A percentile compares a stretch with the other conserved stretches of the same genome.
Conservation (phyloP, 208 protist genomes). For the Crithidia fasciculata region DNA sequence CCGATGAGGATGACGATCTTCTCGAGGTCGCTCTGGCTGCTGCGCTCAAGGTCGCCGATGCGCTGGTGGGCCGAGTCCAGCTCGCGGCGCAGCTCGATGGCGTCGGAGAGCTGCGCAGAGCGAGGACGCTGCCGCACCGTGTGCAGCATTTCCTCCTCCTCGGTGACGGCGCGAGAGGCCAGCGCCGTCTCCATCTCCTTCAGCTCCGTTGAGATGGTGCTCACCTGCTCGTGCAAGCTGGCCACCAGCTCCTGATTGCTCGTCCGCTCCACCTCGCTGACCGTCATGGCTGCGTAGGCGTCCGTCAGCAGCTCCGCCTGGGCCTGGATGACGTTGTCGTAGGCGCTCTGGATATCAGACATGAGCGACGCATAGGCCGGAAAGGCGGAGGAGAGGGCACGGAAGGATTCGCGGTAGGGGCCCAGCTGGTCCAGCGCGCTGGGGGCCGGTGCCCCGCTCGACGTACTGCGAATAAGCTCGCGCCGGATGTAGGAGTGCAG, state of each 20-base stretch:
- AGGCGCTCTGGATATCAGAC: constrained; percentile 73
- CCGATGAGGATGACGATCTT: constrained; percentile 83
- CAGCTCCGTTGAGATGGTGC: constrained; percentile 40
- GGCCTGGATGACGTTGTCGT: constrained; percentile 82
- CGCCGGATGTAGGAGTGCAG: constrained; percentile 52
- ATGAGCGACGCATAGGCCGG: constrained; percentile 71
- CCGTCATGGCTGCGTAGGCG: constrained; percentile 33
- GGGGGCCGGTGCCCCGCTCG: constrained; percentile 13
- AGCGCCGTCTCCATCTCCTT: constrained; percentile 39
- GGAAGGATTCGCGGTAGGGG: constrained; percentile 83
- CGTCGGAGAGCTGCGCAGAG: constrained; percentile 12
- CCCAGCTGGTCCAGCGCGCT: constrained; percentile 54
- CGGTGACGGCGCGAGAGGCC: constrained; percentile 24
- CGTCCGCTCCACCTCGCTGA: constrained; percentile 25
- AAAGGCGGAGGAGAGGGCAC: constrained; percentile 66
- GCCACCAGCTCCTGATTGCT: constrained; percentile 30
- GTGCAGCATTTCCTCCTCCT: constrained; percentile 22
- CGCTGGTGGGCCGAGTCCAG: constrained; percentile 43
- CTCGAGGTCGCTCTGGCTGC: constrained; percentile 68
- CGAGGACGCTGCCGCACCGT: constrained; percentile 4
- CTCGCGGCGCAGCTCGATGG: constrained; percentile 40
- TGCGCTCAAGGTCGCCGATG: constrained; percentile 52
- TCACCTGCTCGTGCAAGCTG: constrained; percentile 45
- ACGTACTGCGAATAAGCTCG: constrained; percentile 36
- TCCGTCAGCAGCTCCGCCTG: constrained; percentile 74